Evolutionary conservation across 306 rosid species (phyloP), one percentile per base, ranked within the genome.

Genomic region (Prunus fruticosa): DNA sequence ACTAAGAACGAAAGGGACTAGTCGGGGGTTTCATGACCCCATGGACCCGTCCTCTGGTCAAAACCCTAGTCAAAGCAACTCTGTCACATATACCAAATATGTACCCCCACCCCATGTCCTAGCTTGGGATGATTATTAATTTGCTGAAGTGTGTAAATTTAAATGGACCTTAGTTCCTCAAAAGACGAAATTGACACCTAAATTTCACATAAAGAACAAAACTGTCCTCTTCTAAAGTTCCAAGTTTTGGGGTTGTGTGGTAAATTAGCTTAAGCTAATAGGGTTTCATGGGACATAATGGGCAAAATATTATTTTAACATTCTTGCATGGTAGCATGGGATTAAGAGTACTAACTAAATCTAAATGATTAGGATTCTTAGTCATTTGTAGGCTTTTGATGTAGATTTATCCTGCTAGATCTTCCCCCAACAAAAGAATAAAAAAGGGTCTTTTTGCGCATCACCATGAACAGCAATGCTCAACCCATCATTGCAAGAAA

Each of bases 1-100:
- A 66, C 81, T 47, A 64, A 75, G 75, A 65, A 79, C 67, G 86
- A 79, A 54, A 83, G 75, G 62, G 83, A 83, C 86, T 2, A 11
- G n/a, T 75, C 86, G 25, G 32, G 76, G 53, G n/a, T 13, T 58
- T 57, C 73, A 57, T 51, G 83, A 61, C 72, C 73, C 64, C 74
- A 34, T 43, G 77, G 70, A 53, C 69, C 38, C 71, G 76, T 52
- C 79, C 69, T 82, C 5, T 30, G 65, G 77, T 79, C 77, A 79
- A 56, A 75, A 57, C 41, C 66, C 11, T 5, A 56, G 86, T 83
- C 86, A 79, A 83, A 75, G 71, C 43, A 69, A 18, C 72, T 68
- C 65, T 80, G 70, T 54, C 71, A 79, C 16, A 2, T 58, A 22
- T 58, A 58, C 22, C 19, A 27, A 20, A 7, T 16, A 11, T 47